Evolutionary conservation across 2,329 filamentous ascomycete genomes (phyloP).

Genomic region (Graphiopsis chlorocephala): DNA sequence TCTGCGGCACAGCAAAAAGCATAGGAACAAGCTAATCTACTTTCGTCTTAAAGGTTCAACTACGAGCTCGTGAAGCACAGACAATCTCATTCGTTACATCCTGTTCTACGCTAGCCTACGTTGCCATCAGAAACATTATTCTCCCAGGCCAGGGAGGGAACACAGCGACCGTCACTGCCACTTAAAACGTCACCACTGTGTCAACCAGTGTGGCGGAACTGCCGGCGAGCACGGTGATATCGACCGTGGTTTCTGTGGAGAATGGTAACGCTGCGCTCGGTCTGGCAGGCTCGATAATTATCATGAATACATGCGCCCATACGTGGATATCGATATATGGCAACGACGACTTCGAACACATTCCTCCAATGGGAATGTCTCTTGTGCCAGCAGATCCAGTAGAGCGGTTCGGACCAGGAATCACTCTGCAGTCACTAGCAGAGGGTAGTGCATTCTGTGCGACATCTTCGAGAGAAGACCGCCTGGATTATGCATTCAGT

Average conservation of each 20-base stretch:
- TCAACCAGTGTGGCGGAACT: neutral
- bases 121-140: neutral
- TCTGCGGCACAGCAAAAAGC: neutral
- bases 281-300: neutral
- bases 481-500: neutral
- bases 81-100: neutral
- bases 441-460: neutral
- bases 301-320: neutral
- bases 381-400: neutral
- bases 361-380: neutral
- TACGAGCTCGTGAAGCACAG: neutral
- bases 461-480: neutral
- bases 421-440: neutral
- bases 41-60: neutral
- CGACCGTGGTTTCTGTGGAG: neutral
- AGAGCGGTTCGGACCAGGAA: neutral
- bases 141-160: neutral
- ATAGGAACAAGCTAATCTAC: neutral
- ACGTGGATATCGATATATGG: neutral
- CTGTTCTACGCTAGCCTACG: neutral
- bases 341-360: neutral
- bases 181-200: neutral
- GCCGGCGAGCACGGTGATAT: neutral
- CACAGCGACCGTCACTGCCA: neutral
- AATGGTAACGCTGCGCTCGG: neutral